Percentiles rank a stretch among this genome's conserved stretches.
These are phyloP conservation scores for Fonsecaea pedrosoi DNA, from an alignment of 2,329 filamentous ascomycete genomes.

Conservation along the genomic window DNA sequence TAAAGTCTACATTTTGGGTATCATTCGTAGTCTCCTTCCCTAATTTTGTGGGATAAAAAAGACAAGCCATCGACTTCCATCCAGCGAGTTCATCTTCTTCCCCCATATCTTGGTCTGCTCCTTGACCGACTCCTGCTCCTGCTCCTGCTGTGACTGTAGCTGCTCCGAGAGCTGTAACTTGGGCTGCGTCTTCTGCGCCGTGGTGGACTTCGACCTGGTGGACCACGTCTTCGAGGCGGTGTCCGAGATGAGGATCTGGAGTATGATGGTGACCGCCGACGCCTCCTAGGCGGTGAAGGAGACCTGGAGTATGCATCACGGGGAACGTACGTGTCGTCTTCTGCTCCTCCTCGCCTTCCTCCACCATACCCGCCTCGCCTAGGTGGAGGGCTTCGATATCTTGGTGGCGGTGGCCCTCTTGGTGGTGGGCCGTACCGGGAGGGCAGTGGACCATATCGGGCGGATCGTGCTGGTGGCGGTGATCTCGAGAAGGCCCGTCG, in stretches of 20 bases:
- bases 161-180: constrained; percentile 69
- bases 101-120: constrained; percentile 55
- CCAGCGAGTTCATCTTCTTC: constrained; percentile 35
- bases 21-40: not conserved
- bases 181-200: constrained; percentile 62
- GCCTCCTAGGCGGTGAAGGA: constrained; percentile 47
- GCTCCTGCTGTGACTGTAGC: constrained; percentile 59
- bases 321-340: constrained; percentile 65
- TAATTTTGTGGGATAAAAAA: not conserved
- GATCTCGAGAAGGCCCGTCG: constrained; percentile 80
- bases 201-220: constrained; percentile 46
- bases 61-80: not conserved
- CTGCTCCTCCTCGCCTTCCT: constrained; percentile 39
- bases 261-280: constrained; percentile 47
- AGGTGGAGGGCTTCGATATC: constrained; percentile 47
- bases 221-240: constrained; percentile 49
- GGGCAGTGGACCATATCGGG: constrained; percentile 57
- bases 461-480: constrained; percentile 73
- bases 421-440: constrained; percentile 44
- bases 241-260: constrained; percentile 51
- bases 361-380: constrained; percentile 49
- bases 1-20: constrained; percentile 1
- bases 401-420: constrained; percentile 37
- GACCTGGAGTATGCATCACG: constrained; percentile 55
- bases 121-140: constrained; percentile 53